Conservation (phyloP, 352 stramenopile species). For the Pythium phragmiticola region DNA sequence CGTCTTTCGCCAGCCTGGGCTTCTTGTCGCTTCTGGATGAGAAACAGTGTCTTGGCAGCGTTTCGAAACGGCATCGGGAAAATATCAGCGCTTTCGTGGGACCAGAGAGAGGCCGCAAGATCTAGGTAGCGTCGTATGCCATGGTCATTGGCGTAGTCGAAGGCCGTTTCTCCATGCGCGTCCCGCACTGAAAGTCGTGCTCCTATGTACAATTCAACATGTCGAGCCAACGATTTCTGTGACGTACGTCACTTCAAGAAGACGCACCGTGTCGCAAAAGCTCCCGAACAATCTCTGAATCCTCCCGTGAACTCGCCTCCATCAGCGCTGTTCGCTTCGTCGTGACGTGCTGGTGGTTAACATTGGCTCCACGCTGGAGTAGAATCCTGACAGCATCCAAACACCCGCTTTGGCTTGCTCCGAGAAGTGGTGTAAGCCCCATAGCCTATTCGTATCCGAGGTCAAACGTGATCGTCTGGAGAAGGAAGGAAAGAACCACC, state of each 20-base stretch:
- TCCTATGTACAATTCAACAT: slow-evolving; percentile 25
- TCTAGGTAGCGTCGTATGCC: slow-evolving; percentile 34
- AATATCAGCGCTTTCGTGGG: slow-evolving; percentile 21
- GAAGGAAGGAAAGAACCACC: slow-evolving; percentile 2
- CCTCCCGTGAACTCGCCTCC: slow-evolving; percentile 50
- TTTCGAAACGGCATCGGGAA: slow-evolving; percentile 51
- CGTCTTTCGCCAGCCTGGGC: slow-evolving; percentile 19
- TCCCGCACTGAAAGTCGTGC: slow-evolving; percentile 44
- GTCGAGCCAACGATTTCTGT: not conserved
- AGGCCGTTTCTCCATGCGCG: slow-evolving; percentile 44
- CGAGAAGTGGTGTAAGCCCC: slow-evolving; percentile 63
- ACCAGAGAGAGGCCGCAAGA: slow-evolving; percentile 27
- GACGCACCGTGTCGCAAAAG: slow-evolving; percentile 56
- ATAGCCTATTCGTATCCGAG: slow-evolving; percentile 47
- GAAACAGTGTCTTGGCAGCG: slow-evolving; percentile 35
- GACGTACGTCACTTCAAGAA: not conserved
- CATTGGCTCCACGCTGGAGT: slow-evolving; percentile 39
- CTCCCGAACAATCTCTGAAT: slow-evolving; percentile 40
- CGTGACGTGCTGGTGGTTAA: slow-evolving; percentile 55
- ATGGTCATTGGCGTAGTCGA: slow-evolving; percentile 41
- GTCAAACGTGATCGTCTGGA: not conserved
- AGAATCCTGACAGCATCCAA: slow-evolving; percentile 47
- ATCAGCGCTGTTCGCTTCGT: slow-evolving; percentile 60
- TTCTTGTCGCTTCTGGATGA: slow-evolving; percentile 43
- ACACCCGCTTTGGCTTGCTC: slow-evolving; percentile 49